Evolutionary conservation across 2,329 filamentous ascomycete genomes (phyloP), one percentile per base, ranked within the genome.

Genomic region (Coniochaeta pulveracea): DNA sequence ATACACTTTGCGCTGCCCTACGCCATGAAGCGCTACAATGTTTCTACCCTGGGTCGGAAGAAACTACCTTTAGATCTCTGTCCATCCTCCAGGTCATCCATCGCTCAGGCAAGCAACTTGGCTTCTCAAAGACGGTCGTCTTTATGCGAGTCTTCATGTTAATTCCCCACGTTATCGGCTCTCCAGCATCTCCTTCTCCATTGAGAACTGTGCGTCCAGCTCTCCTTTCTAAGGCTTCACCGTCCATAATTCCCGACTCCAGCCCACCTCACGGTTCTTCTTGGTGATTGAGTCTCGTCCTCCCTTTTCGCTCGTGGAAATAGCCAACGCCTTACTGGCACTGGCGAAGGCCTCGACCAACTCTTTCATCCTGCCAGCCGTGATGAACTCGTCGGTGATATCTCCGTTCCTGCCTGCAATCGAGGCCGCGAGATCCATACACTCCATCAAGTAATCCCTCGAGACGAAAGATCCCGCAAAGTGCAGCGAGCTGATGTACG

Each of bases 401-500:
- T 80, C 76, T 16, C 76, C 76, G 39, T 68, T 71, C 42, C 77
- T 73, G 36, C 80, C 76, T 2, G 89, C 85, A 33, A 94, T 70
- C 3, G 77, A 52, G 2, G 78, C 76, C 1, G 85, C 79, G 11
- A 98, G 64, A 38, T 94, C 84, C 82, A 98, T 89, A 47, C 80
- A 83, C 49, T 89, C 78, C 17, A 91, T 68, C 12, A 93, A 66
- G 43, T 80, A 72, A 37, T 89, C 83, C 26, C 85, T 76, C 28
- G 76, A 80, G 26, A 93, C 62, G 31, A 74, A 69, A 29, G 76
- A 77, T 4, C 85, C 85, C 0, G 82, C 80, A 48, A 81, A 82
- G 51, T 93, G 82, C 32, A 96, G 63, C 2, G 82, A 78, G 46
- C 73, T 79, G 50, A 91, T 75, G 52, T 91, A 95, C 3, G 82